A percentile compares a stretch with the other conserved stretches of the same genome.
Conservation (phyloP, 106 monocot genomes). For the Apostasia shenzhenica region DNA sequence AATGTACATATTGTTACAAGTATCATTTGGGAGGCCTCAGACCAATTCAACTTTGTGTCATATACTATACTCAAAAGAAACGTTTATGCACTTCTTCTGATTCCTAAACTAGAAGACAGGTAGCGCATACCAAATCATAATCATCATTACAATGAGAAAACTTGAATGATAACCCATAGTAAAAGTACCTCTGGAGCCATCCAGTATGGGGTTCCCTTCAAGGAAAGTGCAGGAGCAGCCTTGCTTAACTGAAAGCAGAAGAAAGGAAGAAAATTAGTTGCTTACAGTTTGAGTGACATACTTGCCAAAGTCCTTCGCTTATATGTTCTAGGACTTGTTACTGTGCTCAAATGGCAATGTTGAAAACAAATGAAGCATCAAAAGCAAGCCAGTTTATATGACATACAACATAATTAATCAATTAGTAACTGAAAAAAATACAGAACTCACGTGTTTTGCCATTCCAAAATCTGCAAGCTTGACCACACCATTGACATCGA, state of each 20-base stretch:
- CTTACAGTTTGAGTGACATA: background rate
- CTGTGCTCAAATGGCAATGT: background rate
- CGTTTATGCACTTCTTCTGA: background rate
- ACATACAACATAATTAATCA: background rate
- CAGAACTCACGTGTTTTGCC: constrained; percentile 85
- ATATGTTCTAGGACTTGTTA: too few species aligned
- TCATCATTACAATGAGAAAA: constrained; percentile 3
- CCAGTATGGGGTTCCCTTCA: constrained; percentile 96
- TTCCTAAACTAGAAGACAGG: background rate
- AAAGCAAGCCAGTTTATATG: background rate
- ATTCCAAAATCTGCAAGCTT: constrained; percentile 98
- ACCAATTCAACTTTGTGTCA: too few species aligned
- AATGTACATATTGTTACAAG: too few species aligned
- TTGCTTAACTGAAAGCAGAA: constrained; percentile 52
- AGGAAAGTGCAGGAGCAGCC: constrained; percentile 59
- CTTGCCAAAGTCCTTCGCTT: too few species aligned
- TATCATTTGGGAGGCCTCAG: too few species aligned
- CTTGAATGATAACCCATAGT: background rate
- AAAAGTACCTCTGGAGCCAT: constrained; percentile 98
- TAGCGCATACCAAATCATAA: background rate
- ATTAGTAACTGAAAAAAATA: background rate
- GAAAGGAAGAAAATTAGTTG: constrained; percentile 3
- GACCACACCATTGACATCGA: constrained; percentile 80
- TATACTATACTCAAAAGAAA: too few species aligned
- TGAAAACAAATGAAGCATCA: background rate